Evolutionary conservation across 345 rosid genomes (phyloP), one percentile per base, ranked within the genome.

Genomic region (Microcos paniculata): DNA sequence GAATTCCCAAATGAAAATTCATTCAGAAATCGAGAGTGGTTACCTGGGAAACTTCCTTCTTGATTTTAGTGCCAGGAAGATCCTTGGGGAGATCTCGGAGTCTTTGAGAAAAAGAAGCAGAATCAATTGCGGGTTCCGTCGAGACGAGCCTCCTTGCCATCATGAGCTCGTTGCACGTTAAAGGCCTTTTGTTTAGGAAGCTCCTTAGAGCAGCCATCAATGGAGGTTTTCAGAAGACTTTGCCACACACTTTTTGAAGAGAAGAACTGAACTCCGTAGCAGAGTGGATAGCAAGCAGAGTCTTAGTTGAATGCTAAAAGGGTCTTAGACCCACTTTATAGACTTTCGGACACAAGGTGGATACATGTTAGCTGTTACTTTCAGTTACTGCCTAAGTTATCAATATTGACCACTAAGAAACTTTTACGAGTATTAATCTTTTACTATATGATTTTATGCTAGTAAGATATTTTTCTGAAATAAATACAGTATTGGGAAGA

Each of bases 1-100:
- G 13, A 28, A n/a, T 10, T 23, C 10, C 19, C 35, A 3, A 40
- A 38, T 1, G 43, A 68, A 6, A 2, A 49, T 14, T 11, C 52
- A 63, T 28, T 31, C 28, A 8, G 21, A 55, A 33, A 8, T 35
- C 65, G 19, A 43, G 69, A 58, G 59, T 49, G 9, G 52, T 49
- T 31, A 91, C 99, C 79, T 88, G 89, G 53, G 96, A 82, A 58
- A 86, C 97, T 43, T 85, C 85, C 16, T 85, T 79, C 80, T 85
- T 93, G 87, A 92, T 86, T 12, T 89, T 85, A 72, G 94, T 88
- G 26, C 78, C 83, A 2, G 93, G 96, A 59, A 87, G 82, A 42
- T 85, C 87, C 80, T 86, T 90, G 69, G 97, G 96, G 31, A 92
- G 90, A 82, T 90, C 90, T 74, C 94, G 83, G 76, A 91, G 72